Evolutionary conservation across 1,284 basidiomycete genomes (phyloP), one percentile per base, ranked within the genome.

Genomic region (Pulveroboletus sp.): DNA sequence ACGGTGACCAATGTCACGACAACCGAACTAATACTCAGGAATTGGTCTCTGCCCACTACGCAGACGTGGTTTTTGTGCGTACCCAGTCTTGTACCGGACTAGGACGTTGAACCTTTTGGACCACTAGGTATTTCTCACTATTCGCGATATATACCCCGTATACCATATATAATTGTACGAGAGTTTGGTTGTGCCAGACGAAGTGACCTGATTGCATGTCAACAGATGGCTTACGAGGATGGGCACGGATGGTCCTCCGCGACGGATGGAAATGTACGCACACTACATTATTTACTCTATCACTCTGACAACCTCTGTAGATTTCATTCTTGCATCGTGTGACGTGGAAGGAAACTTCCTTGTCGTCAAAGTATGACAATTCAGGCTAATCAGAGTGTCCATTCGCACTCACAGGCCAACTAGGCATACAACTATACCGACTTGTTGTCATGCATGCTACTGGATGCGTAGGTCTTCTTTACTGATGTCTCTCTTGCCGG

Each of bases 341-440:
- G 91, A 93, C 67, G 91, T 94, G 39, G 91, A 92, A 69, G 92
- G 85, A 33, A 94, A 94, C 69, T 94, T 90, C 68, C 72, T 91
- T 50, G 92, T 90, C 42, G 84, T 94, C 55, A 91, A 90, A 71
- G 85, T 83, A 62, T 20, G 52, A 38, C 69, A 40, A 24, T 12
- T 31, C 31, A 44, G 6, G 15, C 20, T 31, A 18, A 36, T 42
- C 40, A 18, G 4, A 11, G 7, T n/a, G 20, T n/a, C 40, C 24
- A 39, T 36, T 40, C n/a, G 18, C 47, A 38, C 52, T 42, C 29
- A 57, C 49, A 42, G 18, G 18, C 12, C 54, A 20, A 20, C 42
- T 49, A 86, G 82, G 91, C 92, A 12, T 94, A 91, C 70, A 81
- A 90, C 73, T 94, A 91, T 76, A 94, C 92, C 39, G 90, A 91